Conservation (phyloP, 2,329 filamentous ascomycete species). For the Penicillium sp. region DNA sequence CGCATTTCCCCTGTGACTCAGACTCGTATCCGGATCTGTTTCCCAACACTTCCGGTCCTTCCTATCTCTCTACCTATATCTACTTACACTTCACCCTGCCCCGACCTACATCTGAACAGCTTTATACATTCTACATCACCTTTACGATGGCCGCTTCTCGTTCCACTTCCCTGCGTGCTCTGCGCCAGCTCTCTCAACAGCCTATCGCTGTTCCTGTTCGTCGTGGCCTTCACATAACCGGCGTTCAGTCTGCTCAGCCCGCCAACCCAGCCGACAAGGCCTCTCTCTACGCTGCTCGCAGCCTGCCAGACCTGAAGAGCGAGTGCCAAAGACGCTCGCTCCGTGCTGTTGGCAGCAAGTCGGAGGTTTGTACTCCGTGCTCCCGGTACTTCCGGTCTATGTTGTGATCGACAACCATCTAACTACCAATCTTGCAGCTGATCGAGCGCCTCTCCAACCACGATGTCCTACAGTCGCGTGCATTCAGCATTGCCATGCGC, state of each 20-base stretch:
- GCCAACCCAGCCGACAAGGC: constrained; percentile 50
- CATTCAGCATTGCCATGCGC: constrained; percentile 53
- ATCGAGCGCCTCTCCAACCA: constrained; percentile 51
- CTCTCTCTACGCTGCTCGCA: constrained; percentile 49
- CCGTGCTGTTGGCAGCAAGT: constrained; percentile 45
- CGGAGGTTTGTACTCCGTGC: constrained; percentile 41
- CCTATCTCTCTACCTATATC: constrained; percentile 4
- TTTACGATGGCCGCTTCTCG: constrained; percentile 44
- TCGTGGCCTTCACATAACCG: constrained; percentile 58
- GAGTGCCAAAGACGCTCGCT: constrained; percentile 51
- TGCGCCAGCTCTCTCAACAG: constrained; percentile 42
- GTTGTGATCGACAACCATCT: constrained; percentile 1
- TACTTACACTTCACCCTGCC: constrained; percentile 2
- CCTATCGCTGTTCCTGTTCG: constrained; percentile 33
- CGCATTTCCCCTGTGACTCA: background rate
- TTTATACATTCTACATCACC: background rate
- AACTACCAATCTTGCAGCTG: constrained; percentile 35
- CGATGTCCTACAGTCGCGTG: constrained; percentile 50
- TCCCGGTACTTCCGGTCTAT: background rate
- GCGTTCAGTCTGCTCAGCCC: constrained; percentile 53
- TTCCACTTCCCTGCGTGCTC: constrained; percentile 43
- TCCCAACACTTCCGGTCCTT: constrained; percentile 1
- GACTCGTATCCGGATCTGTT: background rate
- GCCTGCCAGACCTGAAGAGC: constrained; percentile 48
- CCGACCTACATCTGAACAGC: background rate